Base-by-base conservation (phyloP, 2,329 filamentous ascomycete genomes). In the Talaromyces sp. region DNA sequence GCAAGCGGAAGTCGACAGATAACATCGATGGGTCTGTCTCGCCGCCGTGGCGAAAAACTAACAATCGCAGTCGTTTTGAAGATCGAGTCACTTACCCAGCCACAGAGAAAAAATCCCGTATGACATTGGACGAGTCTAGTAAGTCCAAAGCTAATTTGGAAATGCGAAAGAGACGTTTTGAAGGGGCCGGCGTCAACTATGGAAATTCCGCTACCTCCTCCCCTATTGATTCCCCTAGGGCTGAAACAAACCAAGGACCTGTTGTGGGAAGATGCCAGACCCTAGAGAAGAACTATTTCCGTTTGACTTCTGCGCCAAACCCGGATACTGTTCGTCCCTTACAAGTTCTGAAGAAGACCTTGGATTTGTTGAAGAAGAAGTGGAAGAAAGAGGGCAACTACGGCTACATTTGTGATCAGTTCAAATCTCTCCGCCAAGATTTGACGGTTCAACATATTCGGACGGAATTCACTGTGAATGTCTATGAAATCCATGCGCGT, bases 371-470 rank as follows among this genome's bases (percentile, higher is more conserved):
- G 59, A 95, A 96, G 79, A 89, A 87, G 78, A 97, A 96, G 77
- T 99, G 94, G 94, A 89, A 86, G 70, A 85, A 87, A 64, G 91
- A 97, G 66, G 88, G 87, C 76, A 96, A 97, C 76, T 99, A 99
- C 75, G 87, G 86, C 63, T 99, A 97, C 76, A 96, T 97, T 60
- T 97, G 94, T 83, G 92, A 99, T 71, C 94, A 99, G 81, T 96
- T 99, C 82, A 99, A 99, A 75, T 97, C 94, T 14, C 83, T 99
- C 72, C 90, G 94, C 56, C 94, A 99, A 81, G 94, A 99, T 79
- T 82, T 99, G 71, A 99, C 94, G 35, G 94, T 99, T 50, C 94
- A 99, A 76, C 93, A 90, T 69, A 91, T 99, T 77, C 92, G 91
- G 77, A 96, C 91, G 75, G 90, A 95, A 48, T 97, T 99, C 71